Evolutionary conservation across 1,139 yeast species (phyloP), one percentile per base, ranked within the genome.

Genomic region (Suhomyces kunorum): DNA sequence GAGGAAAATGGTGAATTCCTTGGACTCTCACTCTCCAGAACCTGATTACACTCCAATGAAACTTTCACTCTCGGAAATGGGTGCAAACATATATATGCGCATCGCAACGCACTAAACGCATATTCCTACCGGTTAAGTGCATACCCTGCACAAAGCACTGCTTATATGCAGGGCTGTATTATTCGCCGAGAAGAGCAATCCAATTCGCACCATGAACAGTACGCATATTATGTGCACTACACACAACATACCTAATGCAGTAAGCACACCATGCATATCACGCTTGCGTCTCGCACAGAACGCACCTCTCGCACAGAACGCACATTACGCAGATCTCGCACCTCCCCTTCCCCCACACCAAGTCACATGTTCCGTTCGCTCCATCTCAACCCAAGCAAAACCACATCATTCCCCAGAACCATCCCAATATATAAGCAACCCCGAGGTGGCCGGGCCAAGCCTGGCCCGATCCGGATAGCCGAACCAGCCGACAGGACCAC

Each of bases 51-150:
- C 16, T 25, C 14, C 8, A 31, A 12, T 25, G 36, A 8, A 5
- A 9, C 5, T 9, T 6, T 7, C n/a, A 9, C 22, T 20, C 5
- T 9, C 19, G n/a, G 37, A 18, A 19, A 12, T 9, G 28, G 31
- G n/a, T 25, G 29, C 36, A 18, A 32, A 26, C 28, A 34, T 34
- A 34, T 24, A 19, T 27, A 27, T 13, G n/a, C 16, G 8, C 12
- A n/a, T 7, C 14, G 25, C n/a, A 4, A 2, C n/a, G n/a, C 27
- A 25, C 9, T 30, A 36, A 30, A 30, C 39, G 39, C 39, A 30
- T 36, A 36, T n/a, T 4, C 8, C n/a, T 14, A 19, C 12, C 8
- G 15, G 9, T 2, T 17, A 17, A 28, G 32, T 28, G 32, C 32
- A 28, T 28, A 15, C 24, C 8, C 22, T n/a, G n/a, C n/a, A n/a